Evolutionary conservation across 2,329 filamentous ascomycete species (phyloP), one percentile per base, ranked within the genome.

Genomic region (Thielaviopsis musarum): DNA sequence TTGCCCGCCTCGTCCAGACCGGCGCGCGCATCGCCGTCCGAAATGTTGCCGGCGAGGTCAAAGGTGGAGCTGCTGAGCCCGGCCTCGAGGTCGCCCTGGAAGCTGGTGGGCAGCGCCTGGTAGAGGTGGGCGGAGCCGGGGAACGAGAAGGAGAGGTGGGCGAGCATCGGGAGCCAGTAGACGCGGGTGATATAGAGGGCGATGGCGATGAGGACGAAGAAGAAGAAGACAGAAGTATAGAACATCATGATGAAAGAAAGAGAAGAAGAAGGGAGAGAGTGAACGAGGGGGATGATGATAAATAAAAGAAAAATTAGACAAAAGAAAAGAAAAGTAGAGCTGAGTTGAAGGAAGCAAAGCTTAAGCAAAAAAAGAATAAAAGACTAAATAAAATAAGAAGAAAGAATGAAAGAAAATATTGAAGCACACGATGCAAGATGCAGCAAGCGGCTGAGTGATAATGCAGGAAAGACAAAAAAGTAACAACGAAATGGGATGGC

Each of bases 11-110:
- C 83, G 69, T 97, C 91, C 19, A 98, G 77, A 0, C 93, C 93
- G 0, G 82, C 81, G 64, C 93, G 81, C 30, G 77, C 76, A 69
- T 98, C 93, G 56, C 87, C 87, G 13, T 79, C 81, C 61, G 84
- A 83, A 38, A 98, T 76, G 69, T 98, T 98, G 63, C 79, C 81
- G 10, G 77, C 74, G 26, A 98, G 79, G 67, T 95, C 87, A 70
- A 98, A 98, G 59, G 84, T 87, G 59, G 78, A 79, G 62, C 87
- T 91, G 51, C 84, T 86, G 28, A 98, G 79, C 21, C 93, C 93
- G 17, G 87, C 84, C 71, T 96, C 91, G 61, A 93, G 84, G 72
- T 98, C 93, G 65, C 80, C 83, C 52, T 83, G 77, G 74, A 97
- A 98, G 56, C 80, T 83, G 17, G 77, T 77, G 0, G 89, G 88